Evolutionary conservation across 768 basidiomycete species (phyloP).

Genomic region (Lactarius evosmus): DNA sequence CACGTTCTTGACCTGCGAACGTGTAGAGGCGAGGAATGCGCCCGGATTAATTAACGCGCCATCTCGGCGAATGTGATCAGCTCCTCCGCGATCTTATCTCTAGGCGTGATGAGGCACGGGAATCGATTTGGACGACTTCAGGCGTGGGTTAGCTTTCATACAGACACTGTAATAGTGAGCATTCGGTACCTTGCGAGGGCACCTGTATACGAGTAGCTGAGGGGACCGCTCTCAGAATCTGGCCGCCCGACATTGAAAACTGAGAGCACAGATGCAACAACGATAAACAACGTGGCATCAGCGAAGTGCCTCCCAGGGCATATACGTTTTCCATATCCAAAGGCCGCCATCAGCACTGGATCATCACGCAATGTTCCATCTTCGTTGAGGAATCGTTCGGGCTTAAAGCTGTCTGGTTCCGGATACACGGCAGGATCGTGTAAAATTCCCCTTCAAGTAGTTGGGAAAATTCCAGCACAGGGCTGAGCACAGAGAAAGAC

Average conservation of each 20-base stretch:
- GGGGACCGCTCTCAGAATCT: background rate
- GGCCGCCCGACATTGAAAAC: slow-evolving; percentile 14
- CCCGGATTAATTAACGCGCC: background rate
- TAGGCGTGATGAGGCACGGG: background rate
- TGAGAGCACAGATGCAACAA: slow-evolving; percentile 18
- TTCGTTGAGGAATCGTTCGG: slow-evolving; percentile 27
- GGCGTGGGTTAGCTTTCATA: background rate
- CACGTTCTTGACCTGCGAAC: background rate
- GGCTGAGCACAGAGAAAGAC: background rate
- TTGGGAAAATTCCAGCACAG: background rate
- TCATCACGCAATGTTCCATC: slow-evolving; percentile 18
- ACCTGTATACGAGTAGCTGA: background rate
- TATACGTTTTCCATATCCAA: slow-evolving; percentile 18
- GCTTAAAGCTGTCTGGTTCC: slow-evolving; percentile 30
- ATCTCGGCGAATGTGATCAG: slow-evolving; percentile 2
- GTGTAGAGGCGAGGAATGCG: background rate
- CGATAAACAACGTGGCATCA: slow-evolving; percentile 20
- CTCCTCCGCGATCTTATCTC: slow-evolving; percentile 10
- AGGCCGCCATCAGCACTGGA: slow-evolving; percentile 1
- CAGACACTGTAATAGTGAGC: background rate
- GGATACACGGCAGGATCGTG: slow-evolving; percentile 28
- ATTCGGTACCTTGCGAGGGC: background rate
- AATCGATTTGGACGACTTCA: background rate
- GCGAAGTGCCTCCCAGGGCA: slow-evolving; percentile 25
- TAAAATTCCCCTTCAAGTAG: slow-evolving; percentile 28